Base-by-base conservation (phyloP, 2,329 filamentous ascomycete species). In the Nectriaceae sp. region DNA sequence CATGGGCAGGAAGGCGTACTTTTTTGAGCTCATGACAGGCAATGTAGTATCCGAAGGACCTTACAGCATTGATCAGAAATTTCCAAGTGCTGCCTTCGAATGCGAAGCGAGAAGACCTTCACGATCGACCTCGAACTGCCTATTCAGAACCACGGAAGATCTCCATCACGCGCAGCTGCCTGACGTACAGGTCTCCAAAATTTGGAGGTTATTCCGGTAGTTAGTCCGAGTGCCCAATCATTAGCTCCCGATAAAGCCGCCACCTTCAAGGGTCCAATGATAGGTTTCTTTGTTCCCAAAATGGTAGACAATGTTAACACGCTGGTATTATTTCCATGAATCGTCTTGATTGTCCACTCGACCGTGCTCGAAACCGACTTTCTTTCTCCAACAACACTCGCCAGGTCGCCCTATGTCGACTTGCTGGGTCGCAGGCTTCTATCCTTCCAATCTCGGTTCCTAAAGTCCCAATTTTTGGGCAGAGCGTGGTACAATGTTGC, bases 1-100 rank as follows among this genome's bases (percentile, higher is more conserved):
- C 84, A 88, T 88, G 6, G 84, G 78, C 54, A 88, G 69, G 57
- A 88, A 80, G 6, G 84, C 82, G 65, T 87, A 88, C 60, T 79
- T 82, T 66, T 86, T 86, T 40, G 74, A 72, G 52, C 73, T 75
- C 76, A 79, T 79, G 42, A 16, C 54, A 47, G 38, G 21, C 42
- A 13, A 36, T 19, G 8, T n/a, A 36, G 26, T 29, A 26, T 11
- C 18, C 31, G 18, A 18, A 29, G 21, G 10, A 42, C 20, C 11
- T n/a, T 2, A 19, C 20, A 40, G 39, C 5, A 26, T n/a, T n/a
- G 29, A 45, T 10, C 26, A 31, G 26, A n/a, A 29, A 13, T 29
- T 6, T 29, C 13, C 24, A 29, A 29, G 24, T 6, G 24, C 24
- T 29, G 24, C 13, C 24, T n/a, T n/a, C n/a, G n/a, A n/a, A n/a